A percentile compares a stretch with the other conserved stretches of the same genome.
Evolutionary conservation across 495 filamentous ascomycete genomes (phyloP).

Genomic region (Mycothermus thermophilus): DNA sequence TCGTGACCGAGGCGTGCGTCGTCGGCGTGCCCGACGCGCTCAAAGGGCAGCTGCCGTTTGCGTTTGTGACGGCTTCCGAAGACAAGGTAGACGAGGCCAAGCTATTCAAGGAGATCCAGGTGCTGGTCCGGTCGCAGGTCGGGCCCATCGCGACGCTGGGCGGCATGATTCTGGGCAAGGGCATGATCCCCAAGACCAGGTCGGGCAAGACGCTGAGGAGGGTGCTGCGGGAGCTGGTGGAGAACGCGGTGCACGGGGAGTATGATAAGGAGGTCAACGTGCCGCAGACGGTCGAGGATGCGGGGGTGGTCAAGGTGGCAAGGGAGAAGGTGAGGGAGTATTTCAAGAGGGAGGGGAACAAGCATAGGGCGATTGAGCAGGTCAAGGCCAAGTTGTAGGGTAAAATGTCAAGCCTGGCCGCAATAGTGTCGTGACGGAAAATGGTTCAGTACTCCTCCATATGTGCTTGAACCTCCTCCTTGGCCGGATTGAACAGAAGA

Average conservation of each 20-base stretch:
- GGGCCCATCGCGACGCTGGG: conserved; percentile 75
- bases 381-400: neutral
- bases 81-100: conserved; percentile 32
- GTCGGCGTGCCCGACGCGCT: conserved; percentile 71
- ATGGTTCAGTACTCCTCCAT: too few relatives aligned
- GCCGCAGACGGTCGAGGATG: conserved; percentile 44
- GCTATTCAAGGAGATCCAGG: conserved; percentile 43
- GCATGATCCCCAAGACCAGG: conserved; percentile 87
- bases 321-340: conserved; percentile 34
- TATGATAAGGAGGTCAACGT: conserved; percentile 35
- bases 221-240: conserved; percentile 66
- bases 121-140: conserved; percentile 62
- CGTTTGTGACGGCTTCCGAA: conserved; percentile 52
- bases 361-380: conserved; percentile 36
- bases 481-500: too few relatives aligned
- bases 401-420: too few relatives aligned
- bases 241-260: conserved; percentile 44
- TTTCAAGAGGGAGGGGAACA: conserved; percentile 29
- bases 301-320: conserved; percentile 34
- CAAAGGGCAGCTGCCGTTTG: conserved; percentile 86
- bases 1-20: conserved; percentile 68
- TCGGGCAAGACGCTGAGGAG: conserved; percentile 77
- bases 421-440: too few relatives aligned
- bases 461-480: too few relatives aligned
- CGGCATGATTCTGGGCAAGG: conserved; percentile 68